These are phyloP conservation scores for Talaromyces sp. DNA, from an alignment of 2,329 filamentous ascomycete species.

Conservation along the genomic window DNA sequence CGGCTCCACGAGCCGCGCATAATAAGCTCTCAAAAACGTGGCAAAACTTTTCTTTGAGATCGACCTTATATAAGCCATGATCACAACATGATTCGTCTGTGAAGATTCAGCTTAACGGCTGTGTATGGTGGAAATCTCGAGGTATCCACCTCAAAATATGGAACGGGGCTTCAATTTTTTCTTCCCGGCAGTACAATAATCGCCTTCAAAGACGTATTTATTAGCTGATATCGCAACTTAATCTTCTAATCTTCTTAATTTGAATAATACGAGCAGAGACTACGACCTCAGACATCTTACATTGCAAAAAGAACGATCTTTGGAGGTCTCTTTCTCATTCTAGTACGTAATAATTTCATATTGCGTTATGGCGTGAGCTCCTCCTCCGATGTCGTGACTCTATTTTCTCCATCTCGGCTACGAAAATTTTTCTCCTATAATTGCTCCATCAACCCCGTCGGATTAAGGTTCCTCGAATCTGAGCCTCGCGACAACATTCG, in stretches of 20 bases:
- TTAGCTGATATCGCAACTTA: not conserved
- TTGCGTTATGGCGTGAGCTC: slow-evolving; percentile 6
- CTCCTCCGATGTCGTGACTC: slow-evolving; percentile 3
- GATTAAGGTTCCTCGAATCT: not conserved
- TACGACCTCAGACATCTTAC: not conserved
- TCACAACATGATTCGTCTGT: not conserved
- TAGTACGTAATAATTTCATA: slow-evolving; percentile 3
- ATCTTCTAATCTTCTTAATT: not conserved
- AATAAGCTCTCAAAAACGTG: not conserved
- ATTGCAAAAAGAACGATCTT: not conserved
- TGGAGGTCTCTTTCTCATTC: not conserved
- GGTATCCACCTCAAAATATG: not conserved
- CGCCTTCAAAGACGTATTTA: not conserved
- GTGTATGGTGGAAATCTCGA: not conserved
- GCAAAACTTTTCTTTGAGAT: not conserved
- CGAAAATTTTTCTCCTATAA: slow-evolving; percentile 3
- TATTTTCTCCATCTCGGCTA: not conserved
- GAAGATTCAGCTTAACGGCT: not conserved
- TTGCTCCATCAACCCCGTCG: not conserved
- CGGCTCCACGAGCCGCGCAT: too few species aligned
- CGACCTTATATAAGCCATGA: not conserved
- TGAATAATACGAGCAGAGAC: not conserved
- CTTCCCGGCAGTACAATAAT: not conserved
- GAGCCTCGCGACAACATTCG: not conserved
- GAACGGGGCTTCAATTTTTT: not conserved